Conservation (phyloP, 306 rosid species). For the Fragaria iinumae region DNA sequence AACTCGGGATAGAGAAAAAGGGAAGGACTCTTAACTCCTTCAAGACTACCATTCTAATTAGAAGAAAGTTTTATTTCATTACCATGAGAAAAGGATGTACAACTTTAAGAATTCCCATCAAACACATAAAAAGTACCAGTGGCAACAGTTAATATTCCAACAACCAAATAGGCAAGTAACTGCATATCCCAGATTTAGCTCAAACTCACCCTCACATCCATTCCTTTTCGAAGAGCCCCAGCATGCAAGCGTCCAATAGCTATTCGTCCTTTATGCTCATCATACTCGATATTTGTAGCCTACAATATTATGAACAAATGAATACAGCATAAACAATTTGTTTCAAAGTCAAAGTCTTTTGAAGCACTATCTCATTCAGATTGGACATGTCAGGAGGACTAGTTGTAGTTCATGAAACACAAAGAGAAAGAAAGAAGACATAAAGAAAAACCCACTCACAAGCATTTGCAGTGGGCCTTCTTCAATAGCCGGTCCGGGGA, state of each 20-base stretch:
- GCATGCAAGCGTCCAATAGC: slow-evolving; percentile 99
- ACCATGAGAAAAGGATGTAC: neutral
- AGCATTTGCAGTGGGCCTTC: slow-evolving; percentile 98
- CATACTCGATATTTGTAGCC: slow-evolving; percentile 88
- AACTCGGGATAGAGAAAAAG: neutral
- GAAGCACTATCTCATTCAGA: slow-evolving; percentile 6
- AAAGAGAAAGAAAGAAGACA: slow-evolving; percentile 9
- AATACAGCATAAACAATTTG: neutral
- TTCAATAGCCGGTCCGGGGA: slow-evolving; percentile 95
- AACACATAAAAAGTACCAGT: neutral
- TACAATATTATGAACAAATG: slow-evolving; percentile 24
- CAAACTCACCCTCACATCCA: slow-evolving; percentile 80
- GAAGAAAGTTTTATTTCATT: neutral
- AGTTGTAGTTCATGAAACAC: slow-evolving; percentile 4
- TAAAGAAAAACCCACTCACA: slow-evolving; percentile 51
- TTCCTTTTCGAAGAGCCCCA: slow-evolving; percentile 69
- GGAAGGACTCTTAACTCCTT: too few relatives aligned
- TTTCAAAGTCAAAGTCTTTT: neutral
- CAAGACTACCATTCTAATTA: neutral
- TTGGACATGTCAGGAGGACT: neutral
- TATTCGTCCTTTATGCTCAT: slow-evolving; percentile 96
- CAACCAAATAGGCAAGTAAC: neutral
- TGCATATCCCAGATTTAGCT: slow-evolving; percentile 14
- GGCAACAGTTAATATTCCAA: neutral
- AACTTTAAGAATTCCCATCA: neutral